phyloP scores from a whole-genome alignment of 2,329 filamentous ascomycete species.

The Trichophyton mentagrophytes region DNA sequence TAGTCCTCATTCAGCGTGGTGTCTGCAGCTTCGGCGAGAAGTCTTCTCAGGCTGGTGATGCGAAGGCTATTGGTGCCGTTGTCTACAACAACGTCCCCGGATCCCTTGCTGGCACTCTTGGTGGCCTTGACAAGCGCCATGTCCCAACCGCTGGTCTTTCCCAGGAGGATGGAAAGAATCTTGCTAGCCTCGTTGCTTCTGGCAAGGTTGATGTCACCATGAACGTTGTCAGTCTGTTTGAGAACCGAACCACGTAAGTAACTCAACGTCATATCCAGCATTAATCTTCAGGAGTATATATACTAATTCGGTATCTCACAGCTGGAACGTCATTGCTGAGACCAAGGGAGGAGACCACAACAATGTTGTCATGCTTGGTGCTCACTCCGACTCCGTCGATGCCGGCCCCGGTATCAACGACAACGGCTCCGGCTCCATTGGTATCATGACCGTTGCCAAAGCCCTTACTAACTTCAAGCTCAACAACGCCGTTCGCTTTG shows the following conservation, averaged over 20 bases:
- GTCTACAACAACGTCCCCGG: constrained; percentile 62
- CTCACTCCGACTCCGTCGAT: constrained; percentile 49
- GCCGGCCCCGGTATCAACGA: constrained; percentile 63
- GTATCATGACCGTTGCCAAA: constrained; percentile 46
- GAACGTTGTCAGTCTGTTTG: constrained; percentile 33
- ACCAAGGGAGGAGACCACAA: constrained; percentile 46
- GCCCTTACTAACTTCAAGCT: constrained; percentile 58
- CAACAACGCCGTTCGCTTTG: constrained; percentile 56
- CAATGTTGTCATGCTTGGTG: constrained; percentile 47
- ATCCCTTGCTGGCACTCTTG: constrained; percentile 54
- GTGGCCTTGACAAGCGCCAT: constrained; percentile 45
- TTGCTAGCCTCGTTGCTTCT: constrained; percentile 42
- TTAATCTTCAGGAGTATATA: constrained; percentile 11
- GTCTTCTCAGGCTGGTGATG: constrained; percentile 52
- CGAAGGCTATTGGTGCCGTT: constrained; percentile 57
- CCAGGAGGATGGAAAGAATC: constrained; percentile 44
- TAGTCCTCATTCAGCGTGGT: constrained; percentile 60
- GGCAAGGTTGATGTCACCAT: constrained; percentile 27
- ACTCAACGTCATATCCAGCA: not conserved
- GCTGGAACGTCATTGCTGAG: constrained; percentile 48
- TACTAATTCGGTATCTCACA: constrained; percentile 14
- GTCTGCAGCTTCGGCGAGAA: constrained; percentile 60
- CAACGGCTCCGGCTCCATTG: constrained; percentile 56
- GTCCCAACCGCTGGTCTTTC: constrained; percentile 58
- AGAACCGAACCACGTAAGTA: constrained; percentile 35